Evolutionary conservation across 176 grass and related monocot species (phyloP).

Genomic region (Eleusine coracana): DNA sequence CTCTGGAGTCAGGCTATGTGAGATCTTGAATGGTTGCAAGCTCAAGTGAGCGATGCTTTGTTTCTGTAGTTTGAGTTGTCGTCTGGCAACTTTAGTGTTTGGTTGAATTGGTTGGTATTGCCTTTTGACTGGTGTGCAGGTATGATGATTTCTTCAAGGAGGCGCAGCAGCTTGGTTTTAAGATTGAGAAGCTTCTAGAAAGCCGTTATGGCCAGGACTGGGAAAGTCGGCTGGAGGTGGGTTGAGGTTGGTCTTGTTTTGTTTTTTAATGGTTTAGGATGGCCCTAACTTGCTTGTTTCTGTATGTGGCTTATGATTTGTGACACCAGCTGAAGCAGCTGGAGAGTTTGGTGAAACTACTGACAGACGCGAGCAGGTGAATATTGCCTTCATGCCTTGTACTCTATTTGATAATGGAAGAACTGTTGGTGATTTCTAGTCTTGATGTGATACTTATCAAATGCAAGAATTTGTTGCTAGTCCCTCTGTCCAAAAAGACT

Average conservation of each 20-base stretch:
- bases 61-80: neutral
- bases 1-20: constrained; percentile 51
- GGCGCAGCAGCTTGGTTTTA: constrained; percentile 61
- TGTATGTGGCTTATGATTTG: constrained; percentile 30
- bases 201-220: constrained; percentile 66
- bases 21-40: constrained; percentile 66
- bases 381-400: neutral
- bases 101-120: neutral
- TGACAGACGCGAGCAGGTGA: constrained; percentile 80
- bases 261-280: neutral
- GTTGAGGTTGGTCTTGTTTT: constrained; percentile 10
- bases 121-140: constrained; percentile 48
- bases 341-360: constrained; percentile 58
- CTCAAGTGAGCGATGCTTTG: constrained; percentile 56
- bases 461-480: neutral
- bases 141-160: constrained; percentile 77
- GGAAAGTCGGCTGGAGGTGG: constrained; percentile 76
- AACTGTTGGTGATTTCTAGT: neutral
- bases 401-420: constrained; percentile 23
- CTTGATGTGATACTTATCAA: constrained; percentile 8
- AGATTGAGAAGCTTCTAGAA: constrained; percentile 47
- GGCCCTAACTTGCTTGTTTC: constrained; percentile 41
- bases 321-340: constrained; percentile 72
- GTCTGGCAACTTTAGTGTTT: constrained; percentile 19
- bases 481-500: neutral